phyloP scores from a whole-genome alignment of 306 rosid genomes.

The Herpetospermum pedunculosum region DNA sequence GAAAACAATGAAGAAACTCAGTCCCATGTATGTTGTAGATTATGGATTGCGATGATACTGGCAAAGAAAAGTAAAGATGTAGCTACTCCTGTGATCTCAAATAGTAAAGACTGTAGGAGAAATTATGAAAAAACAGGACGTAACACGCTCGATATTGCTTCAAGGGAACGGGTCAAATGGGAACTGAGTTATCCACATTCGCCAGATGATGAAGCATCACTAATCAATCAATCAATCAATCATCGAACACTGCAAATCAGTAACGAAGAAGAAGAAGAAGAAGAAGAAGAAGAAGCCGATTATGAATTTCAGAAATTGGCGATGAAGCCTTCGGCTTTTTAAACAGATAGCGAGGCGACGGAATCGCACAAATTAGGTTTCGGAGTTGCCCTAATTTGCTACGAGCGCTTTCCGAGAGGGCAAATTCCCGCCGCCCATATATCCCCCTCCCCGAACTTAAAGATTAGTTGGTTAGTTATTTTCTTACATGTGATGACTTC shows the following conservation, averaged over 20 bases:
- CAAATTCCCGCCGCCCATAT: too few species aligned
- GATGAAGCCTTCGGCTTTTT: background rate
- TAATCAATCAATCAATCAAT: too few species aligned
- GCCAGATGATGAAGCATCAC: constrained; percentile 96
- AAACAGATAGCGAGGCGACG: background rate
- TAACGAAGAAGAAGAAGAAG: too few species aligned
- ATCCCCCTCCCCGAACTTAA: too few species aligned
- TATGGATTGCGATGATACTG: constrained; percentile 58
- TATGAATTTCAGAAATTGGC: rapidly evolving
- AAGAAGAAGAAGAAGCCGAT: background rate
- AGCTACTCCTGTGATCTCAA: constrained; percentile 35
- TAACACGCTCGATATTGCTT: constrained; percentile 65
- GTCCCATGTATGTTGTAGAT: constrained; percentile 96
- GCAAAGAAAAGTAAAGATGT: constrained; percentile 23
- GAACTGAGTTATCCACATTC: constrained; percentile 56
- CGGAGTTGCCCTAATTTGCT: background rate
- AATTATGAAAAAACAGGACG: constrained; percentile 1
- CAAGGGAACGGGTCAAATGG: constrained; percentile 97
- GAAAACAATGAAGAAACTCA: constrained; percentile 23
- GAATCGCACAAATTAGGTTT: background rate
- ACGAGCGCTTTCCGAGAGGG: background rate
- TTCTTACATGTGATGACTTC: too few species aligned
- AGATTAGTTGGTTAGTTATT: too few species aligned
- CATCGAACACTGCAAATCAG: too few species aligned
- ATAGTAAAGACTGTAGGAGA: constrained; percentile 8